Evolutionary conservation across 2,329 filamentous ascomycete species (phyloP), one percentile per base, ranked within the genome.

Genomic region (Colletotrichum zoysiae): DNA sequence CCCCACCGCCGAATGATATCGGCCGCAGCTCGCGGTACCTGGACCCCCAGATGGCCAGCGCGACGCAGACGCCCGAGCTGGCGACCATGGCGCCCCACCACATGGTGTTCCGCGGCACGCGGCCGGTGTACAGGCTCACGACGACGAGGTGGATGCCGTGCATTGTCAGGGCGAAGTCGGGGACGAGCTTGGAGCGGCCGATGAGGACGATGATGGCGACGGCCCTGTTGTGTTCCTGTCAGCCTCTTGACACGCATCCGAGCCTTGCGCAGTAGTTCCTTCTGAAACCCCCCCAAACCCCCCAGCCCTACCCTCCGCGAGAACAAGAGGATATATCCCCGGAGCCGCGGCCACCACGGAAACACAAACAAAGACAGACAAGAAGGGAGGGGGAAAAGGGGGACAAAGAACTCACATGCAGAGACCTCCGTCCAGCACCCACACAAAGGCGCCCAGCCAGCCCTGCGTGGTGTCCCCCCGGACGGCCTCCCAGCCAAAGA

Each of bases 161-260:
- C 23, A 98, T 88, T 2, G 95, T 97, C 33, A 98, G 85, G 42
- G 94, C 93, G 81, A 98, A 99, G 83, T 99, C 96, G 76, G 94
- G 94, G 62, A 98, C 93, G 73, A 98, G 92, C 81, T 98, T 98
- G 59, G 93, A 96, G 74, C 96, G 94, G 26, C 92, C 91, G 76
- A 99, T 90, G 70, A 98, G 86, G 65, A 95, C 83, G 62, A 97
- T 90, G 70, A 98, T 92, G 53, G 94, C 93, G 70, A 97, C 90
- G 53, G 94, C 90, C 79, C 95, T 98, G 78, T 71, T 23, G 35
- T 51, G 11, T 11, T 38, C 30, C 23, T 11, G 33, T 50, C 20
- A 65, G 53, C 51, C 6, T 51, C 26, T 26, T 23, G 46, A 48
- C 46, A 23, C 18, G 18, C 44, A n/a, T 20, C 20, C 18, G 44